Percentiles rank a stretch among this genome's conserved stretches.
phyloP scores from a whole-genome alignment of 306 rosid species.

The Lithocarpus polystachyus region DNA sequence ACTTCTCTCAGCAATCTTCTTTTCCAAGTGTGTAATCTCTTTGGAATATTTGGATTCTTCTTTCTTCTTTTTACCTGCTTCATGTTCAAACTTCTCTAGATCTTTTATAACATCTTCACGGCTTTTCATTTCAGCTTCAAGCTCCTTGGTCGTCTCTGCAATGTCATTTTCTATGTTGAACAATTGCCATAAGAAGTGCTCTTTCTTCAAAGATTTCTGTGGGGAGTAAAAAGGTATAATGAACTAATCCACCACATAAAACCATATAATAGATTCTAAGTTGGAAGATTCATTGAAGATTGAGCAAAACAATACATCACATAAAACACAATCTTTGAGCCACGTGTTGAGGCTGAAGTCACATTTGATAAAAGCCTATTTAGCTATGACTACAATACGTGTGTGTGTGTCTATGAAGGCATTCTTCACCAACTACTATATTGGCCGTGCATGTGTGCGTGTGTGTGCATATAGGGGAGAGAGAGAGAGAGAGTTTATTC shows the following conservation, averaged over 20 bases:
- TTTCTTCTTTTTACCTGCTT: constrained; percentile 78
- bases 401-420: background rate
- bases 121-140: constrained; percentile 60
- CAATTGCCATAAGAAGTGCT: constrained; percentile 88
- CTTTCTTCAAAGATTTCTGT: constrained; percentile 85
- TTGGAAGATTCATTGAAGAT: background rate
- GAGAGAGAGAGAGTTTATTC: background rate
- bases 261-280: constrained; percentile 1
- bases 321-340: background rate
- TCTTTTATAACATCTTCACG: constrained; percentile 71
- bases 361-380: background rate
- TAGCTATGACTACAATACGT: background rate
- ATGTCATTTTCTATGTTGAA: constrained; percentile 72
- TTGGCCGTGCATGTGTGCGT: background rate
- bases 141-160: constrained; percentile 61
- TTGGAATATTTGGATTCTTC: constrained; percentile 76
- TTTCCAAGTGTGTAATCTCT: constrained; percentile 70
- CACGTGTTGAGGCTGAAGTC: background rate
- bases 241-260: constrained; percentile 15
- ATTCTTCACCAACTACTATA: background rate
- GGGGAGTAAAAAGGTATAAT: constrained; percentile 13
- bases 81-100: constrained; percentile 60
- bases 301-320: background rate
- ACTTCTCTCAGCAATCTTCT: constrained; percentile 71
- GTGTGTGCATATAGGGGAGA: background rate